A percentile compares a stretch with the other conserved stretches of the same genome.
phyloP scores from a whole-genome alignment of 176 grass and related monocot species.

The Bromus sterilis region DNA sequence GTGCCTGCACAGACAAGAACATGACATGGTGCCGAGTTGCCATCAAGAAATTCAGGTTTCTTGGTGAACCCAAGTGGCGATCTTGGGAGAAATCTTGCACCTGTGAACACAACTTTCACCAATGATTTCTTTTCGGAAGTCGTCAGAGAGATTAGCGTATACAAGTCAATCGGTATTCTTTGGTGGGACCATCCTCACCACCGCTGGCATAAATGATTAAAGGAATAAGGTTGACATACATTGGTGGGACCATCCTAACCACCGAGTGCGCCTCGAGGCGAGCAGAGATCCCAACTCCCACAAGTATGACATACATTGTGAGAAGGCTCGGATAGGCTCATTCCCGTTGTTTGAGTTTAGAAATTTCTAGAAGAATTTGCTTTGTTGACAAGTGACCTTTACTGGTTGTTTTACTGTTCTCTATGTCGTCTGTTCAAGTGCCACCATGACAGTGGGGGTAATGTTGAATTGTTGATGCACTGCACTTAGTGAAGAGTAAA shows the following conservation, averaged over 20 bases:
- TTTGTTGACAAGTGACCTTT: constrained; percentile 48
- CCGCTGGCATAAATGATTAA: background rate
- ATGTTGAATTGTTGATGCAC: background rate
- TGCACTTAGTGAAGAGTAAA: background rate
- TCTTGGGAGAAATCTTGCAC: constrained; percentile 20
- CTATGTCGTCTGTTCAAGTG: background rate
- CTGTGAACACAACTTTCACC: constrained; percentile 25
- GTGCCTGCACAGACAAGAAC: constrained; percentile 31
- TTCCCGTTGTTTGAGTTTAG: constrained; percentile 71
- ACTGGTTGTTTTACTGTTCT: constrained; percentile 2
- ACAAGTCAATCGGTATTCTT: constrained; percentile 80
- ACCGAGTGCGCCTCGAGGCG: constrained; percentile 34
- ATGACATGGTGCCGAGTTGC: constrained; percentile 14
- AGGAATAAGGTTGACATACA: constrained; percentile 22
- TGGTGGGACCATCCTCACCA: constrained; percentile 62
- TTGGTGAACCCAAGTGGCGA: constrained; percentile 40
- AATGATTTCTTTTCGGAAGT: constrained; percentile 18
- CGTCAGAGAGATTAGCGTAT: constrained; percentile 53
- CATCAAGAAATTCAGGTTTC: constrained; percentile 25
- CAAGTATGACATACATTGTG: constrained; percentile 16
- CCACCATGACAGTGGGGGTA: background rate
- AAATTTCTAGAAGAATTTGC: constrained; percentile 46
- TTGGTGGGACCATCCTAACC: too few relatives aligned
- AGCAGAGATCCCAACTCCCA: constrained; percentile 43
- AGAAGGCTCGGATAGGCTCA: constrained; percentile 37